Evolutionary conservation across 1,284 basidiomycete genomes (phyloP).

Genomic region (Earliella scabrosa): DNA sequence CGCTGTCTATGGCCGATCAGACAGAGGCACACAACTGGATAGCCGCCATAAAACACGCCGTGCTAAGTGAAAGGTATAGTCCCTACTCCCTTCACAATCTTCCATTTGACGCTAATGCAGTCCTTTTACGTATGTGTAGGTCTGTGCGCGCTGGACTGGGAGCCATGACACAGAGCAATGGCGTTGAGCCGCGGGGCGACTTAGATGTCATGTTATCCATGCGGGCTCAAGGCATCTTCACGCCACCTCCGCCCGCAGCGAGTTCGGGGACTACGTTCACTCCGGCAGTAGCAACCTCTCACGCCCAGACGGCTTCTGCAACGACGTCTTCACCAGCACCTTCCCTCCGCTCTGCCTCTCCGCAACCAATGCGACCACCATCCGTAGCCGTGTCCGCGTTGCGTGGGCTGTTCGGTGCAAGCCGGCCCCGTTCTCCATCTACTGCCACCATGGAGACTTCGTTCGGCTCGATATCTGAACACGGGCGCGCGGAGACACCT

Average conservation of each 20-base stretch:
- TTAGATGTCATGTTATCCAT: slow-evolving; percentile 84
- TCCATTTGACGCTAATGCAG: too few species aligned
- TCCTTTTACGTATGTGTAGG: too few species aligned
- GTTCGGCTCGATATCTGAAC: slow-evolving; percentile 32
- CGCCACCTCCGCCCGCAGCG: slow-evolving; percentile 20
- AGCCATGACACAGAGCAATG: slow-evolving; percentile 45
- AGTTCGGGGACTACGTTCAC: not conserved
- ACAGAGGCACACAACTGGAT: slow-evolving; percentile 75
- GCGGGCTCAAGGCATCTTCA: slow-evolving; percentile 62
- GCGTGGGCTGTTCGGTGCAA: slow-evolving; percentile 57
- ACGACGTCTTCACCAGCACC: slow-evolving; percentile 15
- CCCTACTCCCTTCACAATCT: not conserved
- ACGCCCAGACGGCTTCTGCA: slow-evolving; percentile 8
- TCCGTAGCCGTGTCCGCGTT: slow-evolving; percentile 47
- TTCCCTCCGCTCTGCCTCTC: slow-evolving; percentile 23
- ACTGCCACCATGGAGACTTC: slow-evolving; percentile 38
- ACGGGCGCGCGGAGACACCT: slow-evolving; percentile 18
- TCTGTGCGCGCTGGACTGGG: slow-evolving; percentile 69
- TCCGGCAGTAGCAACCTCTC: not conserved
- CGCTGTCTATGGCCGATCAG: slow-evolving; percentile 64
- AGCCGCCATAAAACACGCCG: slow-evolving; percentile 67
- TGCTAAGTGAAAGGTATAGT: slow-evolving; percentile 67
- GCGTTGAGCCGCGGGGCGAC: slow-evolving; percentile 70
- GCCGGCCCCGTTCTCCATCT: slow-evolving; percentile 62
- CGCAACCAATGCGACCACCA: slow-evolving; percentile 15